A percentile compares a stretch with the other conserved stretches of the same genome.
phyloP scores from a whole-genome alignment of 345 rosid genomes.

The Citrus sp. region DNA sequence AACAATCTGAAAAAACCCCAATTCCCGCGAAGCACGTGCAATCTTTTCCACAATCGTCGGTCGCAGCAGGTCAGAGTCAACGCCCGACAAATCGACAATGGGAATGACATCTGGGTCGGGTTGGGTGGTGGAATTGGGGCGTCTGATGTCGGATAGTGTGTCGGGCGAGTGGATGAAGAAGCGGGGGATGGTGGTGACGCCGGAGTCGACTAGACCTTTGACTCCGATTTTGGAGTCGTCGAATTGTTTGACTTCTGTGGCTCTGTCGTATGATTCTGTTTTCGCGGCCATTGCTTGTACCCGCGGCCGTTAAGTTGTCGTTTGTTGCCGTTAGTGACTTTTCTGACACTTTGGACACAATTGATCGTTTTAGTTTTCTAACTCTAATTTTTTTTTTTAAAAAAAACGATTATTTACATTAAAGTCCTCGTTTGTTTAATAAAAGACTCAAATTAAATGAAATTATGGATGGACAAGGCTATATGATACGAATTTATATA shows the following conservation, averaged over 20 bases:
- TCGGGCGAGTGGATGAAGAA: conserved; percentile 48
- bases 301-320: too few species aligned
- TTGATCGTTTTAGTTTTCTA: too few species aligned
- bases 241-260: conserved; percentile 32
- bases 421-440: too few species aligned
- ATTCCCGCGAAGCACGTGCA: conserved; percentile 27
- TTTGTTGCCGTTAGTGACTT: too few species aligned
- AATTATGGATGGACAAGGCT: too few species aligned
- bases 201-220: conserved; percentile 50
- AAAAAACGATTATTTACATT: too few species aligned
- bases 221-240: conserved; percentile 50
- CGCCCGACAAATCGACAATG: conserved; percentile 38
- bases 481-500: too few species aligned
- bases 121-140: neutral
- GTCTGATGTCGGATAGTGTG: conserved; percentile 23
- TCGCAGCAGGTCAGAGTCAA: conserved; percentile 5
- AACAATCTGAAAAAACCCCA: conserved; percentile 56
- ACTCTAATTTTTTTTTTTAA: too few species aligned
- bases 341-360: too few species aligned
- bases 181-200: conserved; percentile 43
- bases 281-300: too few species aligned
- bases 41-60: conserved; percentile 30
- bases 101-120: conserved; percentile 25
- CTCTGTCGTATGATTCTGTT: conserved; percentile 20
- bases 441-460: too few species aligned